Evolutionary conservation across 352 stramenopile species (phyloP).

Genomic region (Phytopythium ostracodes): DNA sequence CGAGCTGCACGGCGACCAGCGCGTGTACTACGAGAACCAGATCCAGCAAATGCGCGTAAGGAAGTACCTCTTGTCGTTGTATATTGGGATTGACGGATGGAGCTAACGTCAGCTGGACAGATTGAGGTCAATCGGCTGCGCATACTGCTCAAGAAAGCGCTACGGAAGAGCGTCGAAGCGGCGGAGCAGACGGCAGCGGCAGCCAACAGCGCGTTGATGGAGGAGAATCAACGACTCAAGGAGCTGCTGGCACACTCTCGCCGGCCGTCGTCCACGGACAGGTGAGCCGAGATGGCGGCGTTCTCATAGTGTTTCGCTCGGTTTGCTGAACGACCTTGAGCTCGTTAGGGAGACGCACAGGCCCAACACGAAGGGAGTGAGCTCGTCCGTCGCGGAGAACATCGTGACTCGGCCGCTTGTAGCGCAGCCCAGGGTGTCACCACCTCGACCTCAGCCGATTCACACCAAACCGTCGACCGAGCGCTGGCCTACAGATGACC

Average conservation of each 20-base stretch:
- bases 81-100: too few relatives aligned
- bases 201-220: slow-evolving; percentile 45
- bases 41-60: slow-evolving; percentile 65
- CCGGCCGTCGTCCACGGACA: slow-evolving; percentile 35
- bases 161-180: slow-evolving; percentile 27
- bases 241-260: slow-evolving; percentile 53
- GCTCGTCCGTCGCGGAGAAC: background rate
- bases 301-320: background rate
- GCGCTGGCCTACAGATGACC: background rate
- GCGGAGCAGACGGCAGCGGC: slow-evolving; percentile 14
- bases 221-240: slow-evolving; percentile 62
- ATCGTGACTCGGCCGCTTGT: background rate
- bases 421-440: background rate
- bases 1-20: slow-evolving; percentile 48
- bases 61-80: background rate
- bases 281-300: slow-evolving; percentile 16
- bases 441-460: background rate
- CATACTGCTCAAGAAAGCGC: slow-evolving; percentile 43
- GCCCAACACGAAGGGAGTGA: background rate
- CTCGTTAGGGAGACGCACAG: background rate
- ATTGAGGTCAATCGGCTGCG: slow-evolving; percentile 50
- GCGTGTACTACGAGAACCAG: slow-evolving; percentile 62
- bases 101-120: slow-evolving; percentile 15
- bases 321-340: background rate
- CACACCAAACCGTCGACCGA: background rate